A percentile compares a stretch with the other conserved stretches of the same genome.
Conservation (phyloP, 306 rosid species). For the Rosa rugosa region DNA sequence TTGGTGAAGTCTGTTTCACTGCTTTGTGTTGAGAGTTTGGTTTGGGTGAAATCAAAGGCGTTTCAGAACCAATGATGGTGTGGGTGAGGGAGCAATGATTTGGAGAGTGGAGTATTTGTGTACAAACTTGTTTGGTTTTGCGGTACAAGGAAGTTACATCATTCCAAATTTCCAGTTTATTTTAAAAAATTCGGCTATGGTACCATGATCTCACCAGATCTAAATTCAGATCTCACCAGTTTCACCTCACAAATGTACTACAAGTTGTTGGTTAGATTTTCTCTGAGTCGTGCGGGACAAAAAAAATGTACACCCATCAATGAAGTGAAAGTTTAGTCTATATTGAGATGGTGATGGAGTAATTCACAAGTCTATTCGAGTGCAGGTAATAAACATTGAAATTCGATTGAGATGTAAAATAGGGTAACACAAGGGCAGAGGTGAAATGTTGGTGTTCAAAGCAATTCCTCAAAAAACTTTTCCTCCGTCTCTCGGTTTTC, state of each 20-base stretch:
- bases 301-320: not conserved
- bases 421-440: too few species aligned
- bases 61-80: not conserved
- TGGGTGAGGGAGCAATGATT: not conserved
- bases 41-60: slow-evolving; percentile 7
- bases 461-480: too few species aligned
- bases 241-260: not conserved
- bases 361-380: too few species aligned
- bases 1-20: slow-evolving; percentile 20
- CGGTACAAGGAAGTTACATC: not conserved
- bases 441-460: too few species aligned
- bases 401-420: too few species aligned
- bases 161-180: not conserved
- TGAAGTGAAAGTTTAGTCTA: too few species aligned
- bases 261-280: not conserved
- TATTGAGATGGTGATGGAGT: too few species aligned
- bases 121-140: not conserved
- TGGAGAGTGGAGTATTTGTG: not conserved
- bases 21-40: slow-evolving; percentile 12
- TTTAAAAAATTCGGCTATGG: not conserved
- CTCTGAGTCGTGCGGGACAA: too few species aligned
- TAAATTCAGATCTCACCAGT: not conserved
- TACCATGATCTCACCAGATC: not conserved
- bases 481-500: too few species aligned
- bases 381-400: too few species aligned